A percentile compares a stretch with the other conserved stretches of the same genome.
phyloP scores from a whole-genome alignment of 768 basidiomycete species.

The Suillus variegatus region DNA sequence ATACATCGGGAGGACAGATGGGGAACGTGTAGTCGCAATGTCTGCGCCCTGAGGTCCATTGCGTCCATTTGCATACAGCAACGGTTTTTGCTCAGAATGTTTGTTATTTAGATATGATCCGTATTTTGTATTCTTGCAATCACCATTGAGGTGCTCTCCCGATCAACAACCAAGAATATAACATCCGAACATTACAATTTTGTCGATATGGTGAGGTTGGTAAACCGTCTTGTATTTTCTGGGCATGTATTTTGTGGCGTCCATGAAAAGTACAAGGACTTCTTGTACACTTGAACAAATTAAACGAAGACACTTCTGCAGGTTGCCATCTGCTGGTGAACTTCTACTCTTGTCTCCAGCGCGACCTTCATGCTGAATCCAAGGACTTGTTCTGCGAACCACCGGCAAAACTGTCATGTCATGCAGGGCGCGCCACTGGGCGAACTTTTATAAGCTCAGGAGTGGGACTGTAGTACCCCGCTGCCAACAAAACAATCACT shows the following conservation, averaged over 20 bases:
- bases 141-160: neutral
- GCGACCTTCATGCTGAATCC: conserved; percentile 18
- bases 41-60: conserved; percentile 3
- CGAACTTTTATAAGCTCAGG: conserved; percentile 26
- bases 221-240: neutral
- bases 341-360: conserved; percentile 19
- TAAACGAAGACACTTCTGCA: neutral
- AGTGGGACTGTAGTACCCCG: conserved; percentile 14
- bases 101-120: conserved; percentile 4
- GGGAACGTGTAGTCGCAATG: conserved; percentile 26
- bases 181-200: neutral
- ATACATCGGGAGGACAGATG: conserved; percentile 52
- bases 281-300: conserved; percentile 20
- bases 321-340: conserved; percentile 6
- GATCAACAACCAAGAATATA: neutral
- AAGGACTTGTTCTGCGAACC: conserved; percentile 26
- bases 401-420: conserved; percentile 9
- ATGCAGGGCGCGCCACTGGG: conserved; percentile 10
- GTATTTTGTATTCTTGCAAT: neutral
- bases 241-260: neutral
- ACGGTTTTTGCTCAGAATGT: neutral
- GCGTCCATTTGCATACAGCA: neutral
- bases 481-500: conserved; percentile 23
- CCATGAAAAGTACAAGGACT: conserved; percentile 22
- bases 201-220: neutral